Conservation (phyloP, 164 flowering plant species). For the Buxus sempervirens region DNA sequence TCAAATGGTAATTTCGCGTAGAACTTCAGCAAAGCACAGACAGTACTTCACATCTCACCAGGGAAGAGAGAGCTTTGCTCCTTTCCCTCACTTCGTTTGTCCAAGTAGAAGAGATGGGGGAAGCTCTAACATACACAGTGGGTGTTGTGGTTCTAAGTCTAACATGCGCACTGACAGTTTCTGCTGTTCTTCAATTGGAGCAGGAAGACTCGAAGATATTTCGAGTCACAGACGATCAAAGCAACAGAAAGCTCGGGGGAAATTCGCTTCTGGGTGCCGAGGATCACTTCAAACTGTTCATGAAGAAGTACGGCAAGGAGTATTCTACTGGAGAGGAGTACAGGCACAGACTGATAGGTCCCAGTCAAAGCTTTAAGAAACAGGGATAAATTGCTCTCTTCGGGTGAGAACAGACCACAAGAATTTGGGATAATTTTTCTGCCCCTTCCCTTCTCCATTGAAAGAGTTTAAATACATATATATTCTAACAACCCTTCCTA, state of each 20-base stretch:
- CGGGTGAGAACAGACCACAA: no score
- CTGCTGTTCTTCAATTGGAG: conserved; percentile 6
- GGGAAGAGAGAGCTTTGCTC: no score
- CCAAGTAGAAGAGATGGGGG: conserved; percentile 9
- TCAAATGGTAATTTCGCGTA: no score
- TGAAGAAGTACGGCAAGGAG: conserved; percentile 50
- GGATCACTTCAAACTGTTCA: conserved; percentile 44
- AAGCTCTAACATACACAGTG: conserved; percentile 21
- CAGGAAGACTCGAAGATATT: conserved; percentile 27
- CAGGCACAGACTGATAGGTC: conserved; percentile 36
- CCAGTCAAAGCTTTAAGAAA: no score
- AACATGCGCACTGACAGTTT: conserved; percentile 30
- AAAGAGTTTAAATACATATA: no score
- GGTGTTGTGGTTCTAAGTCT: conserved; percentile 20
- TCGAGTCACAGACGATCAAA: conserved; percentile 47
- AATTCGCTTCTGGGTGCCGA: conserved; percentile 33
- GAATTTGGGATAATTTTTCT: no score
- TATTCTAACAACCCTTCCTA: background rate
- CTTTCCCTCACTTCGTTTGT: no score
- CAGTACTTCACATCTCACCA: no score
- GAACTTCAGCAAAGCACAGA: no score
- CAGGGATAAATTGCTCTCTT: no score
- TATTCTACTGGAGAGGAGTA: conserved; percentile 66
- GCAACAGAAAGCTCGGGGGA: conserved; percentile 9
- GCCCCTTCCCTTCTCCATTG: no score